Base-by-base conservation (phyloP, 805 yeast species). In the Ogataea sp. region DNA sequence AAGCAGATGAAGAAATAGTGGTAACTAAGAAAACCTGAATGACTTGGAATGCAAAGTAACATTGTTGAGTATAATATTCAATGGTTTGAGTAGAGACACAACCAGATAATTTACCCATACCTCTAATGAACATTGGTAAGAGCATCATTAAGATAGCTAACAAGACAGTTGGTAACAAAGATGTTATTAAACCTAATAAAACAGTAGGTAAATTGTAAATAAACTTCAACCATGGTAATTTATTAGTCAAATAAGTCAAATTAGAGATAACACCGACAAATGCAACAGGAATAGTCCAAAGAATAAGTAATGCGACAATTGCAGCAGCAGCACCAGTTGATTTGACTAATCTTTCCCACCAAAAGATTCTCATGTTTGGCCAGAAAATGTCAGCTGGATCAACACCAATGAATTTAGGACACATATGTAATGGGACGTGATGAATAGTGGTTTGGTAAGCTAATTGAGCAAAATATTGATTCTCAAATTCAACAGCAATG, bases 221-320 rank as follows among this genome's bases (percentile, higher is more conserved):
- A 48, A 77, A 82, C 14, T 53, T 58, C 45, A 83, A 67, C 61
- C 75, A 74, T 20, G 58, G 73, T 26, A 78, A 49, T 45, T 73
- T 73, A 41, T 76, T 66, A 6, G 80, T 80, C 51, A 83, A 64
- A 49, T 71, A 71, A 16, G 80, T 74, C 45, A 83, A 61, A 52
- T 82, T 82, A 3, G 89, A 81, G 42, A 83, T 67, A 52, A 78
- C 54, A 71, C 89, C 89, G 36, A 83, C 87, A 56, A 83, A 78
- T 3, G 89, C 81, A 31, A 81, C 87, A 13, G 90, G 90, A 46
- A 82, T 61, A 41, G 89, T 71, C 94, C 94, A 83, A 48, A 79
- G 63, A 24, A 78, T 53, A 38, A 81, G 67, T 33, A 80, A 50
- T 1, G 78, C 83, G 18, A 62, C 50, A 39, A 82, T 72, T 2